Evolutionary conservation across 805 yeast genomes (phyloP).

Genomic region (Metschnikowia amazonensis): DNA sequence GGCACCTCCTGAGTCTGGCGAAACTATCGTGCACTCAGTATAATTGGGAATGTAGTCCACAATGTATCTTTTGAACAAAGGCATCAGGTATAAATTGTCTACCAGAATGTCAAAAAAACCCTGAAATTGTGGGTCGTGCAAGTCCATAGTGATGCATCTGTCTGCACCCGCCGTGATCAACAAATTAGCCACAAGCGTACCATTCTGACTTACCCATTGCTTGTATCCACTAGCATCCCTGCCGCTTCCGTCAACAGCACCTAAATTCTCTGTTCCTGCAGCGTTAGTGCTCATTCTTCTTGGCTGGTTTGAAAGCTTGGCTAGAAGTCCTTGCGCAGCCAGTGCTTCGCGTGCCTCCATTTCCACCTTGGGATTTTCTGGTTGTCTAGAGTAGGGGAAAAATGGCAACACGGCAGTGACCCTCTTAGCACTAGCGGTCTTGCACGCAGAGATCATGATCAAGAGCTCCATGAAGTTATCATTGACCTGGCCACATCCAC

Average conservation of each 20-base stretch:
- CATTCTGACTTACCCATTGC: conserved; percentile 95
- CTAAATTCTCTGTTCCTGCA: conserved; percentile 30
- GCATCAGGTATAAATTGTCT: conserved; percentile 87
- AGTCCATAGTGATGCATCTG: conserved; percentile 94
- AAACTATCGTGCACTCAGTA: conserved; percentile 82
- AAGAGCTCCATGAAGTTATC: conserved; percentile 80
- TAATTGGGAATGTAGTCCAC: conserved; percentile 72
- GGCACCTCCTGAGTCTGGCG: conserved; percentile 99
- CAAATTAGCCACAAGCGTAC: conserved; percentile 84
- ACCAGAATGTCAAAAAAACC: conserved; percentile 97
- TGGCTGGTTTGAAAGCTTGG: conserved; percentile 14
- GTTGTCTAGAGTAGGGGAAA: conserved; percentile 94
- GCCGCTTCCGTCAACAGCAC: conserved; percentile 35
- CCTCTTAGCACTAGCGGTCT: conserved; percentile 81
- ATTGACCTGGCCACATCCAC: conserved; percentile 84
- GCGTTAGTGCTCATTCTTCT: conserved; percentile 31
- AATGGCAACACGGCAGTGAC: conserved; percentile 91
- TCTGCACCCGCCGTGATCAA: conserved; percentile 93
- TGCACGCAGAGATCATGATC: conserved; percentile 87
- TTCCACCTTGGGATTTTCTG: conserved; percentile 64
- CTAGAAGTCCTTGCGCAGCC: conserved; percentile 12
- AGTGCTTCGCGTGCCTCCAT: conserved; percentile 16
- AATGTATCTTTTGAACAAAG: conserved; percentile 82
- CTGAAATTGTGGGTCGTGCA: conserved; percentile 97
- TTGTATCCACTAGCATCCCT: conserved; percentile 67